Evolutionary conservation across 768 basidiomycete genomes (phyloP).

Genomic region (Suillus hirtellus): DNA sequence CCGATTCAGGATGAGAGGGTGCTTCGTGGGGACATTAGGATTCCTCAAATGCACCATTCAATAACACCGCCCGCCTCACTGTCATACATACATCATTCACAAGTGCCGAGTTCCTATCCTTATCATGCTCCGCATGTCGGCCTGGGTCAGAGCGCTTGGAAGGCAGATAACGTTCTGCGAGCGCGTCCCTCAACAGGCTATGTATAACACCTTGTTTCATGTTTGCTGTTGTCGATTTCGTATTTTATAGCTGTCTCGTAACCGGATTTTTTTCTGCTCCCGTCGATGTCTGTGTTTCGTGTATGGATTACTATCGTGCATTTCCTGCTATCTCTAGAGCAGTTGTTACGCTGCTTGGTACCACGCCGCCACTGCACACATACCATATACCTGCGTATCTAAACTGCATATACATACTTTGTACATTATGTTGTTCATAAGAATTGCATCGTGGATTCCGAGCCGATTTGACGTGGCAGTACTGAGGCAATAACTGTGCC

Average conservation of each 20-base stretch:
- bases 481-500: background rate
- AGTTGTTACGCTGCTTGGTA: constrained; percentile 1
- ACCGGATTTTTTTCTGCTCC: constrained; percentile 8
- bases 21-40: constrained; percentile 30
- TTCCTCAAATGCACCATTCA: constrained; percentile 34
- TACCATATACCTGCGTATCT: constrained; percentile 13
- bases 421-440: constrained; percentile 12
- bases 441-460: constrained; percentile 7
- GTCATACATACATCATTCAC: constrained; percentile 45
- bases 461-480: constrained; percentile 10
- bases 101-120: constrained; percentile 39
- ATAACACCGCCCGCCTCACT: constrained; percentile 30
- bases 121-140: constrained; percentile 40
- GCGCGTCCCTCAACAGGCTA: constrained; percentile 26
- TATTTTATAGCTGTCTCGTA: constrained; percentile 13
- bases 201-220: constrained; percentile 3
- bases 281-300: constrained; percentile 10
- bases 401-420: constrained; percentile 12
- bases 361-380: constrained; percentile 11
- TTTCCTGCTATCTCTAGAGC: constrained; percentile 6
- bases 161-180: constrained; percentile 44
- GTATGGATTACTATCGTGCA: constrained; percentile 11
- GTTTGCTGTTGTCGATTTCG: constrained; percentile 8
- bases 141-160: constrained; percentile 47
- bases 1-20: constrained; percentile 50